These are phyloP conservation scores for Suillus cothurnatus DNA, from an alignment of 768 basidiomycete species.

Conservation along the genomic window DNA sequence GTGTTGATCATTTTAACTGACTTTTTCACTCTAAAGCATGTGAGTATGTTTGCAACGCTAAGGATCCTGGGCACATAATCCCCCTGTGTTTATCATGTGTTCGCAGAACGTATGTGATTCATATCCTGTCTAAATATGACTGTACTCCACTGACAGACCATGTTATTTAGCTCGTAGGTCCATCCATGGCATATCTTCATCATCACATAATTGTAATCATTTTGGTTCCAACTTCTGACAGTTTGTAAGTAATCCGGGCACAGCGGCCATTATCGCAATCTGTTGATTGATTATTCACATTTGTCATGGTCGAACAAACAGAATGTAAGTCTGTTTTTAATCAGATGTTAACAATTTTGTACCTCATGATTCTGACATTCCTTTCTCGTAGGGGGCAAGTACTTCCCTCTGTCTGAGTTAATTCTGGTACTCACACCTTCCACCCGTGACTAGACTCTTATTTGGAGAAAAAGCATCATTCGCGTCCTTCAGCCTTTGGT, in stretches of 20 bases:
- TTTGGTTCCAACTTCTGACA: not conserved
- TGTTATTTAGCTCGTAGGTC: not conserved
- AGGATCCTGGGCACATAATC: not conserved
- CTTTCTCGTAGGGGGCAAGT: not conserved
- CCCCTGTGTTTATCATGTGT: not conserved
- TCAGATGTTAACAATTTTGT: not conserved
- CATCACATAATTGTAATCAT: not conserved
- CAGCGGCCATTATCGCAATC: not conserved
- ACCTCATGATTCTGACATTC: not conserved
- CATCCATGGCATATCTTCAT: not conserved
- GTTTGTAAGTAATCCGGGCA: not conserved
- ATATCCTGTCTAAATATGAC: not conserved
- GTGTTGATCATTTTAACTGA: not conserved
- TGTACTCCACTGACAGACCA: not conserved
- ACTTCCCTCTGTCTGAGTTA: not conserved
- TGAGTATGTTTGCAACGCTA: not conserved
- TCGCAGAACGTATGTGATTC: not conserved
- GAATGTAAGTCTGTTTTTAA: not conserved
- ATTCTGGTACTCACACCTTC: not conserved
- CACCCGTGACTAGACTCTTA: accelerated
- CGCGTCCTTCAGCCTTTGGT: not conserved
- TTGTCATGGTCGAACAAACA: not conserved
- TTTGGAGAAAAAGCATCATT: accelerated
- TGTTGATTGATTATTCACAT: not conserved
- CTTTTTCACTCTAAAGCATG: not conserved